phyloP scores from a whole-genome alignment of 169 alveolate species.

The Prorocentrum cordatum region DNA sequence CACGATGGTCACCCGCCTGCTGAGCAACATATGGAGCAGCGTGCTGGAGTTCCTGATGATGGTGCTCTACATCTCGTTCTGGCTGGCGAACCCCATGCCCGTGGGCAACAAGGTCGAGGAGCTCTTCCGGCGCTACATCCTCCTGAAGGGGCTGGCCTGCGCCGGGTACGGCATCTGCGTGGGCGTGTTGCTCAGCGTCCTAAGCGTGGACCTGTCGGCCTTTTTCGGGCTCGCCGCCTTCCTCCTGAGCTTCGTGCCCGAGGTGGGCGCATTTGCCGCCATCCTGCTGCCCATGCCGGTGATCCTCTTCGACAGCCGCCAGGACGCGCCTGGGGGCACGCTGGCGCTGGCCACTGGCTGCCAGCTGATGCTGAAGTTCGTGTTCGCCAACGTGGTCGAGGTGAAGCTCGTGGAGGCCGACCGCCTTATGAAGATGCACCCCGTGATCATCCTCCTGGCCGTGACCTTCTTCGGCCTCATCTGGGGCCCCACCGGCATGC shows the following conservation, averaged over 20 bases:
- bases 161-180: conserved; percentile 11
- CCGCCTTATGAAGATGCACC: conserved; percentile 50
- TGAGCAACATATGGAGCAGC: conserved; percentile 22
- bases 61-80: conserved; percentile 48
- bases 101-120: conserved; percentile 51
- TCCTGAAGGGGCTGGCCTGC: conserved; percentile 49
- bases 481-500: conserved; percentile 65
- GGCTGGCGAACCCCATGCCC: conserved; percentile 47
- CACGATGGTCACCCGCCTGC: too few relatives aligned
- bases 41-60: conserved; percentile 49
- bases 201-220: not conserved
- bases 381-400: conserved; percentile 65
- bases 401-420: conserved; percentile 46
- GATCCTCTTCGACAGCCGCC: conserved; percentile 42
- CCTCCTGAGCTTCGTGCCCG: conserved; percentile 40
- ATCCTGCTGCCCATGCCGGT: conserved; percentile 60
- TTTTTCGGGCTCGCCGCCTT: conserved; percentile 40
- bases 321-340: not conserved
- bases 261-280: conserved; percentile 61
- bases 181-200: not conserved
- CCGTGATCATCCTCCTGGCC: conserved; percentile 40
- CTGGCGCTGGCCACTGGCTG: conserved; percentile 11
- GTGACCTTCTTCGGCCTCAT: conserved; percentile 57
- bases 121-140: conserved; percentile 49
- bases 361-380: conserved; percentile 45